Conservation (phyloP, 192 early-diverging fungal species). For the Coemansia sp. region DNA sequence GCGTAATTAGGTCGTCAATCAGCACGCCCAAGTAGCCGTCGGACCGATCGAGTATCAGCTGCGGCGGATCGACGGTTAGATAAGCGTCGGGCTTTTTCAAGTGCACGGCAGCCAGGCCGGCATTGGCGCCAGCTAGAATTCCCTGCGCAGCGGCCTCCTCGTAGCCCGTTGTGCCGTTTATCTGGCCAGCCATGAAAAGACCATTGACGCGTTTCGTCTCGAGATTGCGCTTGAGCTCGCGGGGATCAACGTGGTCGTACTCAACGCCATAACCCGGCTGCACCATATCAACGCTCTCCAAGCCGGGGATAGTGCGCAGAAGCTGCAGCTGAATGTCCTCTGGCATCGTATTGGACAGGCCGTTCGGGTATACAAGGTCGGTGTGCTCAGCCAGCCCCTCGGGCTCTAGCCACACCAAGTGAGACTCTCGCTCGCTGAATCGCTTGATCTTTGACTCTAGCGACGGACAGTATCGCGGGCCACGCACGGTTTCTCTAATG, state of each 20-base stretch:
- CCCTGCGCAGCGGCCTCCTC: slow-evolving; percentile 86
- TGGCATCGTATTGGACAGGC: slow-evolving; percentile 84
- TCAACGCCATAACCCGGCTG: slow-evolving; percentile 84
- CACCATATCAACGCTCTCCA: slow-evolving; percentile 75
- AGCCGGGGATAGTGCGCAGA: slow-evolving; percentile 71
- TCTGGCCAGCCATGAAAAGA: slow-evolving; percentile 81
- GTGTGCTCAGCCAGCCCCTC: slow-evolving; percentile 74
- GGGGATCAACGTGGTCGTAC: slow-evolving; percentile 84
- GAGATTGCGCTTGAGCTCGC: slow-evolving; percentile 72
- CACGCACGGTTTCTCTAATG: slow-evolving; percentile 82
- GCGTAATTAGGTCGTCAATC: slow-evolving; percentile 81
- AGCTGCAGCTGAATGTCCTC: slow-evolving; percentile 74
- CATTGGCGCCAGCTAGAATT: slow-evolving; percentile 78
- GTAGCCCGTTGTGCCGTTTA: slow-evolving; percentile 88
- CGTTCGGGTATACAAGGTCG: slow-evolving; percentile 75
- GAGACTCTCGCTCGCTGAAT: slow-evolving; percentile 67
- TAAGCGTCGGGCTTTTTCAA: not conserved
- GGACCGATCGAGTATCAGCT: slow-evolving; percentile 71
- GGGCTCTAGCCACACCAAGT: slow-evolving; percentile 81
- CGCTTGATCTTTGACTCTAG: slow-evolving; percentile 81
- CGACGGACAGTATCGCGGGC: slow-evolving; percentile 83
- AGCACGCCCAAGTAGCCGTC: slow-evolving; percentile 85
- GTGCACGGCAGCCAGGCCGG: slow-evolving; percentile 62
- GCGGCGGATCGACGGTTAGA: slow-evolving; percentile 11
- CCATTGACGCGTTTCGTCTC: slow-evolving; percentile 81